Percentiles rank a stretch among this genome's conserved stretches.
These are phyloP conservation scores for Atkinsonella hypoxylon DNA, from an alignment of 2,329 filamentous ascomycete genomes.

Conservation along the genomic window DNA sequence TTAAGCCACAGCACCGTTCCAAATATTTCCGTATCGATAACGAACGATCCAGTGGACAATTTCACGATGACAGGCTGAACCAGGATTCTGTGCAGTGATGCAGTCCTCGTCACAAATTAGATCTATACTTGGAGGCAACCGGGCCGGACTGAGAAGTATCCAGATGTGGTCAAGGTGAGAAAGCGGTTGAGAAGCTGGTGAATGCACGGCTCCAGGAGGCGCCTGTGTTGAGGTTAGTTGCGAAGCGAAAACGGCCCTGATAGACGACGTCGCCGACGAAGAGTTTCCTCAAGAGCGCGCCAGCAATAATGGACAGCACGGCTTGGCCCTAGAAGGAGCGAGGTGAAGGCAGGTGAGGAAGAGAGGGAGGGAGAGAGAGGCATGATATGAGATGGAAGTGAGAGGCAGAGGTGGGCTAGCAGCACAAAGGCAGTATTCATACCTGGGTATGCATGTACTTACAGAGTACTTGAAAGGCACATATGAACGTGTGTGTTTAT, in stretches of 20 bases:
- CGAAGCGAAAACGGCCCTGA: neutral
- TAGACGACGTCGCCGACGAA: neutral
- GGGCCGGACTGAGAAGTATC: neutral
- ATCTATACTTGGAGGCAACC: constrained; percentile 4
- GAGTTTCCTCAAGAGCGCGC: neutral
- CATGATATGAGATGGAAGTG: constrained; percentile 5
- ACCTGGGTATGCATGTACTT: too few relatives aligned
- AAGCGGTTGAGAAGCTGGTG: neutral
- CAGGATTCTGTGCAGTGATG: neutral
- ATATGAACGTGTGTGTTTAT: too few relatives aligned
- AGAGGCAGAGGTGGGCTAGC: constrained; percentile 5
- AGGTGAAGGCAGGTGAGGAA: constrained; percentile 1
- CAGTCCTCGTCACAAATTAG: neutral
- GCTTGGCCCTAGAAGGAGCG: neutral
- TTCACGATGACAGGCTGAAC: neutral
- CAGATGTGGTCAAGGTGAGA: neutral
- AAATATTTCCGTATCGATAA: neutral
- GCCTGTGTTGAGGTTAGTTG: neutral
- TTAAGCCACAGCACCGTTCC: too few relatives aligned
- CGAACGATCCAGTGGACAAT: neutral
- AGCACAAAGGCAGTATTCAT: constrained; percentile 6
- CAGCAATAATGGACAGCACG: neutral
- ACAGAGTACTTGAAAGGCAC: too few relatives aligned
- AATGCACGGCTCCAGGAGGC: neutral
- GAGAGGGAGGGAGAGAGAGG: neutral